Evolutionary conservation across 2,329 filamentous ascomycete species (phyloP).

Genomic region (Aspergillus jensenii): DNA sequence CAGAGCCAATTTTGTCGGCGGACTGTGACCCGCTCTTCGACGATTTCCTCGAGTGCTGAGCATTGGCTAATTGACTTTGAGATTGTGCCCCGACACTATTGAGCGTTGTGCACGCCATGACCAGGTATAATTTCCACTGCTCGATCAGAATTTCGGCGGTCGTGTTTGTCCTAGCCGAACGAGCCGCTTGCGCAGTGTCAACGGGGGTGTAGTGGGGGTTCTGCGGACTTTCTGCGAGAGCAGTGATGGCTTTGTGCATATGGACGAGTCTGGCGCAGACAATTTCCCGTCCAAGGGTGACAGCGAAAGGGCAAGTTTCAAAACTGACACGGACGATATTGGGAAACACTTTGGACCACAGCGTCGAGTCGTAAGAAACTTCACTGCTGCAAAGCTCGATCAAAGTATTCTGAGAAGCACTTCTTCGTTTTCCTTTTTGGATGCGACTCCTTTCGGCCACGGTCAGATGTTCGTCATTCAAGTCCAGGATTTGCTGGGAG

Average conservation of each 20-base stretch:
- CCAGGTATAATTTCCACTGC: conserved; percentile 96
- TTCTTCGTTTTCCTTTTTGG: conserved; percentile 84
- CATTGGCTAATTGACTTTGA: conserved; percentile 58
- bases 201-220: conserved; percentile 44
- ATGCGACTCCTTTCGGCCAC: conserved; percentile 89
- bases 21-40: conserved; percentile 64
- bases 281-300: conserved; percentile 85
- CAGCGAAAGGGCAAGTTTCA: conserved; percentile 86
- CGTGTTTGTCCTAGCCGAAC: conserved; percentile 54
- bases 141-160: conserved; percentile 87
- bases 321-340: conserved; percentile 89
- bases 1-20: conserved; percentile 81
- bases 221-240: conserved; percentile 71
- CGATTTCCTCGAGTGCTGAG: conserved; percentile 76
- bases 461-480: conserved; percentile 80
- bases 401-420: conserved; percentile 78
- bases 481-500: conserved; percentile 82
- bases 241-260: conserved; percentile 83
- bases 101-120: conserved; percentile 94
- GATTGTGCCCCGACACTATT: conserved; percentile 72
- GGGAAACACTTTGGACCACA: conserved; percentile 98
- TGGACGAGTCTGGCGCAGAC: conserved; percentile 90
- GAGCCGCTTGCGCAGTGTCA: conserved; percentile 37
- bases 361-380: conserved; percentile 85
- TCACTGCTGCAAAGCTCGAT: conserved; percentile 96